phyloP scores from a whole-genome alignment of 495 filamentous ascomycete species.

The Neurospora africana region DNA sequence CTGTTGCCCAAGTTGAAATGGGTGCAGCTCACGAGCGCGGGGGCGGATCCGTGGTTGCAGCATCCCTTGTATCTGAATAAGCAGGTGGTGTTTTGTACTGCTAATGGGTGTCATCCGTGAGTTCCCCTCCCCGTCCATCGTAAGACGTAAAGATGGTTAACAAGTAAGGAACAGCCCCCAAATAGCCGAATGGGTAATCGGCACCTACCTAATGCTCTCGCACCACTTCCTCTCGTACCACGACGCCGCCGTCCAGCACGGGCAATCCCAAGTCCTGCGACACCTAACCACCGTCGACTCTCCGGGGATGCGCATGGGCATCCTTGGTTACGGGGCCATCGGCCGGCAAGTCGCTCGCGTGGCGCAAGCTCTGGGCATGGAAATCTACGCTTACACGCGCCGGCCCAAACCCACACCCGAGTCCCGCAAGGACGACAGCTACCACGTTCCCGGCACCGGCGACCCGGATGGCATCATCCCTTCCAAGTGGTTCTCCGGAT shows the following conservation, averaged over 20 bases:
- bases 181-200: conserved; percentile 37
- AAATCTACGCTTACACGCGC: conserved; percentile 73
- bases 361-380: conserved; percentile 63
- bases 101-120: conserved; percentile 21
- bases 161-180: conserved; percentile 19
- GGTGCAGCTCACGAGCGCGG: conserved; percentile 24
- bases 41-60: conserved; percentile 21
- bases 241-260: conserved; percentile 2
- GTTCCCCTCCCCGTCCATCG: not conserved
- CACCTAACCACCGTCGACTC: conserved; percentile 16
- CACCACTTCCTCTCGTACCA: conserved; percentile 13
- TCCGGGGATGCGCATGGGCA: conserved; percentile 36
- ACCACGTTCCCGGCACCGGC: conserved; percentile 64
- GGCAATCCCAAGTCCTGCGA: not conserved
- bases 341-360: conserved; percentile 66
- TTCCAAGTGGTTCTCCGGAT: conserved; percentile 60
- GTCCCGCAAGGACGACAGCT: conserved; percentile 51
- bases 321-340: conserved; percentile 70
- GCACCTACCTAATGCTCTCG: conserved; percentile 23
- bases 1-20: conserved; percentile 20
- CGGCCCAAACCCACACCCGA: conserved; percentile 43
- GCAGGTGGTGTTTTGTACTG: conserved; percentile 20
- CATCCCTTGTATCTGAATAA: conserved; percentile 20
- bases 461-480: conserved; percentile 67
- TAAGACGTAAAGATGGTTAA: not conserved